Base-by-base conservation (phyloP, 2,329 filamentous ascomycete genomes). In the Huntiella abstrusa region DNA sequence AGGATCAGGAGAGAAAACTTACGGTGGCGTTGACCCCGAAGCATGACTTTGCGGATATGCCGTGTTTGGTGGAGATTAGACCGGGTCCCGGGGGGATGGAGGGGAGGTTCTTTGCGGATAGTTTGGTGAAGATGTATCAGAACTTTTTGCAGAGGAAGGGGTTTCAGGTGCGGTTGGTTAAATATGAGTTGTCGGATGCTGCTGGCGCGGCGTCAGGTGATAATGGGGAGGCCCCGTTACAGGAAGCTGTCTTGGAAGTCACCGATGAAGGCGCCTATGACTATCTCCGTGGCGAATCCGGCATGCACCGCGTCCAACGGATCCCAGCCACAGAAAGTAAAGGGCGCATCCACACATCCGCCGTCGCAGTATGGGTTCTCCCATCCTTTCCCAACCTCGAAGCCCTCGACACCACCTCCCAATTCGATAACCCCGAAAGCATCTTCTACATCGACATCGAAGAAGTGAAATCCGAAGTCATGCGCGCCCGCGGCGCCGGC, bases 281-380 rank as follows among this genome's bases (percentile, higher is more conserved):
- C 50, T 57, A 75, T 1, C 75, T 98, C 55, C 75, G 88, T 51
- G 80, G 80, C 54, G 91, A 98, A 62, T 84, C 88, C 3, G 91
- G 91, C 32, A 91, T 98, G 53, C 91, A 98, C 60, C 76, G 91
- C 22, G 91, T 98, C 0, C 91, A 98, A 66, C 77, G 91, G 19
- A 80, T 98, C 3, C 91, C 91, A 1, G 79, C 79, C 8, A 98
- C 91, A 1, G 91, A 98, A 60, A 83, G 70, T 53, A 88, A 85
- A 58, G 91, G 91, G 2, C 77, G 91, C 22, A 91, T 85, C 12
- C 91, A 98, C 61, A 98, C 91, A 8, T 91, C 83, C 57, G 87
- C 87, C 10, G 88, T 86, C 3, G 85, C 83, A 4, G 83, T 98
- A 0, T 82, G 94, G 71, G 86, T 98, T 2, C 68, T 98, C 28